Percentiles rank a stretch among this genome's conserved stretches.
Evolutionary conservation across 805 yeast genomes (phyloP).

Genomic region (Yamadazyma ubonensis): DNA sequence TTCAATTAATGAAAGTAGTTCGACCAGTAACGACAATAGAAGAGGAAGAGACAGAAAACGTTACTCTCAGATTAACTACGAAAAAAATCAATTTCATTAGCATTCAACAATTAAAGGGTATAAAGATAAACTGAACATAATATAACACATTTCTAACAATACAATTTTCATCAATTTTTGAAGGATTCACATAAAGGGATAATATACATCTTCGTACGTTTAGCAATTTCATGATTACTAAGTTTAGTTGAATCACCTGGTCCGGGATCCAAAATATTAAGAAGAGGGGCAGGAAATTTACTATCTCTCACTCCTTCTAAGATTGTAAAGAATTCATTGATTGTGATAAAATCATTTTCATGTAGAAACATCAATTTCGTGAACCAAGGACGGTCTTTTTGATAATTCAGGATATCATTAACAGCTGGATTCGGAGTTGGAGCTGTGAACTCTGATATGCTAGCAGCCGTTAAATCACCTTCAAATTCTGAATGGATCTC

Average conservation of each 20-base stretch:
- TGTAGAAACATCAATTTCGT: conserved; percentile 30
- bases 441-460: conserved; percentile 7
- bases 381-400: conserved; percentile 39
- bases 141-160: neutral
- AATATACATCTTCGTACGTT: conserved; percentile 33
- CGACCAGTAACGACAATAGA: neutral
- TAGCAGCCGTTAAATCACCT: conserved; percentile 7
- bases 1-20: conserved; percentile 3
- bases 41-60: neutral
- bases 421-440: neutral
- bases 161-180: conserved; percentile 4
- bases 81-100: neutral
- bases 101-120: neutral
- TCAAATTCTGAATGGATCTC: conserved; percentile 13
- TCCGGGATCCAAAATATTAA: conserved; percentile 33
- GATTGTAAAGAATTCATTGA: conserved; percentile 31
- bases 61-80: neutral
- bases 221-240: conserved; percentile 30
- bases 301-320: conserved; percentile 39
- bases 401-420: conserved; percentile 18
- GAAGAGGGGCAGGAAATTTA: conserved; percentile 36
- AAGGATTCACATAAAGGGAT: conserved; percentile 25
- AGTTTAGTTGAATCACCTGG: conserved; percentile 22
- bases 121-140: no score
- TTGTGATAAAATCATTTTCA: conserved; percentile 25